A percentile compares a stretch with the other conserved stretches of the same genome.
Conservation (phyloP, 1,139 yeast genomes). For the Komagataea norvegica region DNA sequence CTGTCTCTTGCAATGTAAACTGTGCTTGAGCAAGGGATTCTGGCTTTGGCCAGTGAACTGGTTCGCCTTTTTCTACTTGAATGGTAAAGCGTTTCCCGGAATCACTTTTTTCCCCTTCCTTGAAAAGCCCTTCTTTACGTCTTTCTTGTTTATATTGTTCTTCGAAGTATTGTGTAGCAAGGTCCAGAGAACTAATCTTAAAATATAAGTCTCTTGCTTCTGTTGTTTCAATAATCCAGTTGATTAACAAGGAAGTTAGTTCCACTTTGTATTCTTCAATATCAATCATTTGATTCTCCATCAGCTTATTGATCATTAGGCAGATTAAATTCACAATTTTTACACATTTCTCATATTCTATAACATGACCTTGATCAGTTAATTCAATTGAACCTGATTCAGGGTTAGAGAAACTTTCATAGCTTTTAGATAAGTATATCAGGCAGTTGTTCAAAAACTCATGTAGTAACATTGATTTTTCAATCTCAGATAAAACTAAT, state of each 20-base stretch:
- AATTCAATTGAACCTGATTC: constrained; percentile 4
- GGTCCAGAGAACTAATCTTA: too few species aligned
- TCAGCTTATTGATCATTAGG: constrained; percentile 51
- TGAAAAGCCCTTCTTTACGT: constrained; percentile 1
- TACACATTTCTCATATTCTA: constrained; percentile 38
- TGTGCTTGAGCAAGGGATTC: constrained; percentile 4
- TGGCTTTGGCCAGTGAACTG: too few species aligned
- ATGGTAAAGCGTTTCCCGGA: too few species aligned
- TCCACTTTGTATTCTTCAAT: constrained; percentile 51
- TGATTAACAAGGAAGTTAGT: constrained; percentile 51
- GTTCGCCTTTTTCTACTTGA: too few species aligned
- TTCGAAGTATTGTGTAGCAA: too few species aligned
- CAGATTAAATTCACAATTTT: constrained; percentile 53
- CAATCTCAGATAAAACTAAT: constrained; percentile 49
- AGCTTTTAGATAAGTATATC: constrained; percentile 40
- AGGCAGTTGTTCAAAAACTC: constrained; percentile 58
- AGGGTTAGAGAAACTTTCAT: constrained; percentile 16
- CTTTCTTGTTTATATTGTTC: constrained; percentile 17
- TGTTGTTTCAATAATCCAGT: constrained; percentile 54
- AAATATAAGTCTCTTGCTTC: constrained; percentile 40
- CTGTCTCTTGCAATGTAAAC: constrained; percentile 4
- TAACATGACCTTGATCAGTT: constrained; percentile 2
- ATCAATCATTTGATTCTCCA: constrained; percentile 41
- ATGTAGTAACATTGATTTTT: constrained; percentile 61
- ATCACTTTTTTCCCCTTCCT: constrained; percentile 1